Evolutionary conservation across 352 stramenopile genomes (phyloP).

Genomic region (Thalassiosira delicatula): DNA sequence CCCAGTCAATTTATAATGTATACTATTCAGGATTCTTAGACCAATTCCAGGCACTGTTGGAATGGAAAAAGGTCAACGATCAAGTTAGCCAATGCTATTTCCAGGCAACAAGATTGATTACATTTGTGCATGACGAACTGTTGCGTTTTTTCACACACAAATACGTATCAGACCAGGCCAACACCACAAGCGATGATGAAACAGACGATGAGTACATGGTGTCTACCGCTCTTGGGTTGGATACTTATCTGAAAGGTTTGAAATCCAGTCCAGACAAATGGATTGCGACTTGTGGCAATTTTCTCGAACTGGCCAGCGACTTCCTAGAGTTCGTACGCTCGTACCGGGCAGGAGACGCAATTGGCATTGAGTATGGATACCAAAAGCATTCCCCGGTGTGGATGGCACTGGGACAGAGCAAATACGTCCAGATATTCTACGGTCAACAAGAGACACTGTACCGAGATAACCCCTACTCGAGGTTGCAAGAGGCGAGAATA

Average conservation of each 20-base stretch:
- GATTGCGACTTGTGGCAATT: neutral
- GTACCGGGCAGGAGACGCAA: neutral
- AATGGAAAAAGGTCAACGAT: neutral
- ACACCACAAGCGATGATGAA: neutral
- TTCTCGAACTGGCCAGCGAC: neutral
- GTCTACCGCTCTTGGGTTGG: neutral
- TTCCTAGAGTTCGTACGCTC: neutral
- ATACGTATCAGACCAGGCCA: neutral
- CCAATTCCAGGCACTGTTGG: neutral
- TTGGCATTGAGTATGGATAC: neutral
- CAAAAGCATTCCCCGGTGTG: neutral
- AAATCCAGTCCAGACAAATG: neutral
- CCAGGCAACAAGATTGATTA: neutral
- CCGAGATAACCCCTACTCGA: neutral
- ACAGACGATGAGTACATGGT: neutral
- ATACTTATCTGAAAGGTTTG: neutral
- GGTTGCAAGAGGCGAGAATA: neutral
- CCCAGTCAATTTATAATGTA: slow-evolving; percentile 1
- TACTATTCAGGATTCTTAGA: neutral
- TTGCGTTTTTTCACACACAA: slow-evolving; percentile 8
- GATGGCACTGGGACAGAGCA: neutral
- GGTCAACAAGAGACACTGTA: neutral
- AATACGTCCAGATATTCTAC: neutral
- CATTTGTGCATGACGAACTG: slow-evolving; percentile 8
- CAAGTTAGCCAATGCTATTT: slow-evolving; percentile 11